Conservation (phyloP, 371 early-diverging fungal species). For the Mucor indicus region DNA sequence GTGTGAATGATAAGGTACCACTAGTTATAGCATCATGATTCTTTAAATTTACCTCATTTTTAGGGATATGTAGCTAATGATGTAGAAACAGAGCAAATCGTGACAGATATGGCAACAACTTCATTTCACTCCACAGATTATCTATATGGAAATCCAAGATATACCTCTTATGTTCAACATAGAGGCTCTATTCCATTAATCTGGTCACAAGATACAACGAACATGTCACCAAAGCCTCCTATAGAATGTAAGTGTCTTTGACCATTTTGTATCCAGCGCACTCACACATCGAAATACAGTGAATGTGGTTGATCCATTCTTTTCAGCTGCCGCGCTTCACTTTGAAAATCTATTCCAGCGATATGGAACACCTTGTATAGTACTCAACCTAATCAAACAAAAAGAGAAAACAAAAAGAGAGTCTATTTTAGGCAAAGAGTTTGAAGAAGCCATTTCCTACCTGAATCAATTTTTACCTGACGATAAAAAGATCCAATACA, state of each 20-base stretch:
- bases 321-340: constrained; percentile 86
- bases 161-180: constrained; percentile 94
- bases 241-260: constrained; percentile 64
- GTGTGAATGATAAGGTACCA: constrained; percentile 80
- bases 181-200: constrained; percentile 95
- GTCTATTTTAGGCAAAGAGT: constrained; percentile 83
- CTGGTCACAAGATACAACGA: constrained; percentile 92
- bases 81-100: constrained; percentile 99
- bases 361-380: constrained; percentile 88
- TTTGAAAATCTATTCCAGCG: constrained; percentile 87
- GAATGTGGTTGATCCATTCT: constrained; percentile 90
- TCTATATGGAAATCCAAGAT: constrained; percentile 67
- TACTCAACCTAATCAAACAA: constrained; percentile 90
- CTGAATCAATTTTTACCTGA: constrained; percentile 86
- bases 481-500: constrained; percentile 81
- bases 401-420: constrained; percentile 91
- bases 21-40: background rate
- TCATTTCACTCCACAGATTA: constrained; percentile 64
- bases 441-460: constrained; percentile 75
- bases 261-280: background rate
- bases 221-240: constrained; percentile 94
- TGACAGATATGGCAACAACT: constrained; percentile 85
- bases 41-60: background rate
- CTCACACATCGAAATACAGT: constrained; percentile 30
- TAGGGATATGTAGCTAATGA: constrained; percentile 97